Conservation (phyloP, 2,329 filamentous ascomycete genomes). For the Phoma sp. region DNA sequence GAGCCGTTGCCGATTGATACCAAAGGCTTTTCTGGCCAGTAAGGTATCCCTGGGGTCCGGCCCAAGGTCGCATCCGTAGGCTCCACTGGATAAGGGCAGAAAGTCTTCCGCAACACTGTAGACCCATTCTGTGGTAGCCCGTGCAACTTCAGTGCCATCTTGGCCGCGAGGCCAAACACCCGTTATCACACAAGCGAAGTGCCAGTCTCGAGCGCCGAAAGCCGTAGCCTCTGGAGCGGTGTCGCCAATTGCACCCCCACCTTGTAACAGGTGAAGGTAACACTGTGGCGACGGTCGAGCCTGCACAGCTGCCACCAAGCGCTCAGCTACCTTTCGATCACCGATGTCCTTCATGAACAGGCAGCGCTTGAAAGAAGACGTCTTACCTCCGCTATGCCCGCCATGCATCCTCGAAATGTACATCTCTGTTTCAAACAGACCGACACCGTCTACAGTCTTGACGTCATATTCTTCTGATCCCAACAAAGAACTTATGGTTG, state of each 20-base stretch:
- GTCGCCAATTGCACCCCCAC: slow-evolving; percentile 61
- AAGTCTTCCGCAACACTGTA: slow-evolving; percentile 60
- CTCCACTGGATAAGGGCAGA: slow-evolving; percentile 60
- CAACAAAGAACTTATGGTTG: slow-evolving; percentile 30
- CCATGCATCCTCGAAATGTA: slow-evolving; percentile 68
- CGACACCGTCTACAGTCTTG: slow-evolving; percentile 56
- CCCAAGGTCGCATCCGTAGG: slow-evolving; percentile 68
- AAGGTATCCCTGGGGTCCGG: slow-evolving; percentile 65
- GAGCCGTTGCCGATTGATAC: slow-evolving; percentile 60
- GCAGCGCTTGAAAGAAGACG: slow-evolving; percentile 70
- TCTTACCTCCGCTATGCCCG: slow-evolving; percentile 65
- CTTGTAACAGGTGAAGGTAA: slow-evolving; percentile 70
- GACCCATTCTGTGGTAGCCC: slow-evolving; percentile 60
- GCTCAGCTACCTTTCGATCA: slow-evolving; percentile 37
- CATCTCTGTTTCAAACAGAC: slow-evolving; percentile 66
- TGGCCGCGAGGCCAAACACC: slow-evolving; percentile 66
- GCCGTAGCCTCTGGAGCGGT: slow-evolving; percentile 58
- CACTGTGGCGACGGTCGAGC: slow-evolving; percentile 61
- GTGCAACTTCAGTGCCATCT: slow-evolving; percentile 55
- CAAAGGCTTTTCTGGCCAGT: slow-evolving; percentile 65
- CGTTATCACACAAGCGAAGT: slow-evolving; percentile 70
- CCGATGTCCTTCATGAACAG: slow-evolving; percentile 64
- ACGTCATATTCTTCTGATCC: slow-evolving; percentile 42
- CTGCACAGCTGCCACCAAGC: slow-evolving; percentile 57
- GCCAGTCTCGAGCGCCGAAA: slow-evolving; percentile 70